A percentile compares a stretch with the other conserved stretches of the same genome.
Conservation (phyloP, 345 rosid species). For the Abelmoschus esculentus region DNA sequence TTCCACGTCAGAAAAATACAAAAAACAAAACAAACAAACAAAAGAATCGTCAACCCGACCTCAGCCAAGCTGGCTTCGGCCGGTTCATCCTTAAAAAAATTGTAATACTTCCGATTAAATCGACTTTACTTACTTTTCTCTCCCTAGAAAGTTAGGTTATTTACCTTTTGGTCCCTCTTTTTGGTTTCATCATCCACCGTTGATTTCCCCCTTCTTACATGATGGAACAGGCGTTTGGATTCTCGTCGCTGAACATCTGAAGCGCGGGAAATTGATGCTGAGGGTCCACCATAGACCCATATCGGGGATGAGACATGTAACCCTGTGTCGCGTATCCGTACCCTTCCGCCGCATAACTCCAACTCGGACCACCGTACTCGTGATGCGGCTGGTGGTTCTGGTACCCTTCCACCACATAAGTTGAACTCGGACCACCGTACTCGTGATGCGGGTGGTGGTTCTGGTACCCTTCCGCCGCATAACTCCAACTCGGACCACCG, state of each 20-base stretch:
- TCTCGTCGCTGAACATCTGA: slow-evolving; percentile 88
- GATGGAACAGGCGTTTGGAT: slow-evolving; percentile 74
- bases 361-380: slow-evolving; percentile 18
- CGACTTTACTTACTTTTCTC: neutral
- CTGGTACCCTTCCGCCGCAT: slow-evolving; percentile 28
- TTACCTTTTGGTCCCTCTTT: too few species aligned
- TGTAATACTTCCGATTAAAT: neutral
- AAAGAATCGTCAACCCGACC: slow-evolving; percentile 8
- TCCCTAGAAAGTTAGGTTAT: slow-evolving; percentile 18
- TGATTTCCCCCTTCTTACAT: slow-evolving; percentile 33
- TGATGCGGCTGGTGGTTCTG: neutral
- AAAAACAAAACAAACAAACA: neutral
- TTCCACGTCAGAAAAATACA: neutral
- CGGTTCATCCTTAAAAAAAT: neutral
- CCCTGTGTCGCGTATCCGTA: slow-evolving; percentile 17
- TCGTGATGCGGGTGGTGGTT: neutral
- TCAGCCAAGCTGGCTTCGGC: slow-evolving; percentile 14
- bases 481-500: slow-evolving; percentile 24
- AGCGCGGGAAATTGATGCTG: slow-evolving; percentile 40
- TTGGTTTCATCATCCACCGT: neutral
- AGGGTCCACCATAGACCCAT: slow-evolving; percentile 31
- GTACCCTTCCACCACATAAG: slow-evolving; percentile 30
- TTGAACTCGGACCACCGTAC: slow-evolving; percentile 21
- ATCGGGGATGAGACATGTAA: slow-evolving; percentile 25
- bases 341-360: slow-evolving; percentile 30